Evolutionary conservation across 176 grass and related monocot species (phyloP).

Genomic region (Bonia amplexicaulis): DNA sequence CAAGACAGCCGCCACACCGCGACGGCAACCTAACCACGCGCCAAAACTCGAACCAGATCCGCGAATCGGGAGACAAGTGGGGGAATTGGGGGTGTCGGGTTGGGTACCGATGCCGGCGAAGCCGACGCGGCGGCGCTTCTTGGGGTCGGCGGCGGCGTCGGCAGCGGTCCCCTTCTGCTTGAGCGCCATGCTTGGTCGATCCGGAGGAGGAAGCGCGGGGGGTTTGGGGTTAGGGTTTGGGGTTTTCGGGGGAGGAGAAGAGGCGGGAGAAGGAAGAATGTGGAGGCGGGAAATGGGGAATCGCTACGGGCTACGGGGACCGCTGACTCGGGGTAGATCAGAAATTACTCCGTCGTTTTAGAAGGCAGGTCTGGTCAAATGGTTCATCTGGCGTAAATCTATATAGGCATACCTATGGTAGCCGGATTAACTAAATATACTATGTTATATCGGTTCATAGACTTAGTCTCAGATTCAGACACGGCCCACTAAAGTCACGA

Average conservation of each 20-base stretch:
- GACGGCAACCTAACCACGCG: background rate
- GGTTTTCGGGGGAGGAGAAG: background rate
- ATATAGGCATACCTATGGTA: no score
- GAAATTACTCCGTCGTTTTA: background rate
- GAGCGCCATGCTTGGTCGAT: conserved; percentile 62
- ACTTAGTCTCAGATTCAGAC: accelerated
- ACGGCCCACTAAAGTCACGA: accelerated
- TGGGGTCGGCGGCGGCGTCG: conserved; percentile 38
- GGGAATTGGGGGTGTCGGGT: background rate
- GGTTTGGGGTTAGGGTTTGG: conserved; percentile 37
- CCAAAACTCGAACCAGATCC: background rate
- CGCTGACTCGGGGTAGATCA: background rate
- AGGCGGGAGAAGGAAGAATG: background rate
- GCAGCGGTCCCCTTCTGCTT: conserved; percentile 58
- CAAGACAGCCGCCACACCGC: background rate
- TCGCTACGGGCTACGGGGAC: background rate
- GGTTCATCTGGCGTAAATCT: no score
- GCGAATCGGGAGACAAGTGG: background rate
- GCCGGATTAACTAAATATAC: no score
- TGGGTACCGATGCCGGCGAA: conserved; percentile 66
- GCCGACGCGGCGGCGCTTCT: conserved; percentile 84
- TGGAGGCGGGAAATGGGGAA: conserved; percentile 48
- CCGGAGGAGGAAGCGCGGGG: background rate
- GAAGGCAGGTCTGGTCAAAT: no score
- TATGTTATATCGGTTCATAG: accelerated